Conservation (phyloP, 768 basidiomycete genomes). For the Cystobasidium ongulense region DNA sequence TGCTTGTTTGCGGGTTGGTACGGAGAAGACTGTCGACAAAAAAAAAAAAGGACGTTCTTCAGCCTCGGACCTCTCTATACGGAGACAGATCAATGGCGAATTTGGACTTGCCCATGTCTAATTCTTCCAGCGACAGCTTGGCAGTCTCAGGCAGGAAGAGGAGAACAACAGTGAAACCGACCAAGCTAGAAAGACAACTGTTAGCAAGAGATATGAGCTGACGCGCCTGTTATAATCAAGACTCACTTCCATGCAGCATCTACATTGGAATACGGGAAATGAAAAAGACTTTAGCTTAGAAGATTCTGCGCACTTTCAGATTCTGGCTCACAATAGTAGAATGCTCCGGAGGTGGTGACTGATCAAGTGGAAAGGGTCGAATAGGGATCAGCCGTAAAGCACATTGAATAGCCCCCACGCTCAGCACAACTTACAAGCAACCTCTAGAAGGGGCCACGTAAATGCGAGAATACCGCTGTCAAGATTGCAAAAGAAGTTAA, state of each 20-base stretch:
- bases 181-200: slow-evolving; percentile 36
- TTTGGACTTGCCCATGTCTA: background rate
- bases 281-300: background rate
- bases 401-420: background rate
- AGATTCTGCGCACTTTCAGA: too few relatives aligned
- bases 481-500: background rate
- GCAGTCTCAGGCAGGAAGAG: slow-evolving; percentile 34
- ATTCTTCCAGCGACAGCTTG: slow-evolving; percentile 18
- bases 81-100: background rate
- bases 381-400: background rate
- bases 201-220: background rate
- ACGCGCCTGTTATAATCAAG: background rate
- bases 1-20: slow-evolving; percentile 39
- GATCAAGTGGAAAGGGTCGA: background rate
- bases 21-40: slow-evolving; percentile 39
- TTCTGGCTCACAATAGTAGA: background rate
- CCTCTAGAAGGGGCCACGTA: slow-evolving; percentile 38
- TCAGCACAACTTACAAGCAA: slow-evolving; percentile 20
- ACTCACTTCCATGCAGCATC: slow-evolving; percentile 9
- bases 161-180: slow-evolving; percentile 37
- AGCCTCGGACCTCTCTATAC: slow-evolving; percentile 38
- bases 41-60: background rate
- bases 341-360: slow-evolving; percentile 4
- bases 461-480: slow-evolving; percentile 21
- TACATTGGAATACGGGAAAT: background rate